These are phyloP conservation scores for Kalaharituber pfeilii DNA, from an alignment of 2,329 filamentous ascomycete species.

Conservation along the genomic window DNA sequence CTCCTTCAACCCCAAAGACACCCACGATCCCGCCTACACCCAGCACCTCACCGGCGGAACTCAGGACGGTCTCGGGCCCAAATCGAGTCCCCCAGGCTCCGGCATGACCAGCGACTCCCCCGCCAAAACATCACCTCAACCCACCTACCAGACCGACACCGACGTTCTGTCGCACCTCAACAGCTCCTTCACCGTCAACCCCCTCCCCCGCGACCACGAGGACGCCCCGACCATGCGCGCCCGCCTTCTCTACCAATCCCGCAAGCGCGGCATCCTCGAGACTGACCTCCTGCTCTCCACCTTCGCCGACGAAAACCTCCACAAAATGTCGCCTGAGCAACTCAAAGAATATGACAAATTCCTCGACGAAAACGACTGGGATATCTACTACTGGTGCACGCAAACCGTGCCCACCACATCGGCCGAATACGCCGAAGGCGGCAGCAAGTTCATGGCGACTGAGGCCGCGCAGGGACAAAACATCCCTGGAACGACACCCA, in stretches of 20 bases:
- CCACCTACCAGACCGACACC: slow-evolving; percentile 38
- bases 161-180: slow-evolving; percentile 76
- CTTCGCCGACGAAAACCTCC: slow-evolving; percentile 68
- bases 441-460: slow-evolving; percentile 25
- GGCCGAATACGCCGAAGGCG: slow-evolving; percentile 38
- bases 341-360: slow-evolving; percentile 77
- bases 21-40: not conserved
- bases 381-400: slow-evolving; percentile 99
- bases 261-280: slow-evolving; percentile 90
- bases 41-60: not conserved
- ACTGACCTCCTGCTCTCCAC: slow-evolving; percentile 91
- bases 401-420: slow-evolving; percentile 53
- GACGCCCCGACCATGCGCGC: slow-evolving; percentile 74
- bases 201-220: slow-evolving; percentile 69
- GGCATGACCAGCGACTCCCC: slow-evolving; percentile 1
- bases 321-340: slow-evolving; percentile 52
- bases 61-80: not conserved
- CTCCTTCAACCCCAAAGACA: not conserved
- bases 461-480: slow-evolving; percentile 16
- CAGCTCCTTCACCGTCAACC: slow-evolving; percentile 72
- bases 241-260: slow-evolving; percentile 78
- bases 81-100: too few relatives aligned
- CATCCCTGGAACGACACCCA: slow-evolving; percentile 19
- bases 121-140: slow-evolving; percentile 10
- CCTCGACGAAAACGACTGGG: slow-evolving; percentile 98